These are phyloP conservation scores for Raffaelea ambrosiae DNA, from an alignment of 2,329 filamentous ascomycete species.

Conservation along the genomic window DNA sequence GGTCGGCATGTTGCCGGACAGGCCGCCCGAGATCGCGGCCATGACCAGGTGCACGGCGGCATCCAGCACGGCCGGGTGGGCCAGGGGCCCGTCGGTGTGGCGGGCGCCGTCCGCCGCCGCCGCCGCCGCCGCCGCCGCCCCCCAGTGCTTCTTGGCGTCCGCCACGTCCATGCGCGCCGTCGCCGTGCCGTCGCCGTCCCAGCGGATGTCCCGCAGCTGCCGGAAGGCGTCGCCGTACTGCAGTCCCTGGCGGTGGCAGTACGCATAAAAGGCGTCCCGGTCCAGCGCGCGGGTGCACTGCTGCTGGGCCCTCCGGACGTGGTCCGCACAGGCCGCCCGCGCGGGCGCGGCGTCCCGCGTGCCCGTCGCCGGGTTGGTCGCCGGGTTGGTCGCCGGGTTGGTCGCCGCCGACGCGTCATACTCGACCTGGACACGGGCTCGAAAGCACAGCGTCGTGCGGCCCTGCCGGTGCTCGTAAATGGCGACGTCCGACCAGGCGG, in stretches of 20 bases:
- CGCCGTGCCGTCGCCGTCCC: neutral
- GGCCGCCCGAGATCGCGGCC: neutral
- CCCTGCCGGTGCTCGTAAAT: neutral
- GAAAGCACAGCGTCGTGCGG: neutral
- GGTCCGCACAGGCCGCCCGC: neutral
- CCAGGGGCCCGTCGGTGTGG: neutral
- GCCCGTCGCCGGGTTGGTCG: neutral
- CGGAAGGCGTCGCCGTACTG: neutral
- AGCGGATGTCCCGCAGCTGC: neutral
- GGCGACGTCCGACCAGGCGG: neutral
- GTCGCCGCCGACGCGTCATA: no score
- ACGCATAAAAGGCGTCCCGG: neutral
- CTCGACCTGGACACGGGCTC: neutral
- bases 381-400: neutral
- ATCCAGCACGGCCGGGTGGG: neutral
- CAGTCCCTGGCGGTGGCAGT: neutral
- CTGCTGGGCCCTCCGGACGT: neutral
- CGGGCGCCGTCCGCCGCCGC: no score
- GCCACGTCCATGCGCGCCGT: neutral
- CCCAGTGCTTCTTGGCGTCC: neutral
- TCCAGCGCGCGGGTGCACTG: neutral
- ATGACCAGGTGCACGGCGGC: neutral
- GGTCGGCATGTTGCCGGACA: neutral
- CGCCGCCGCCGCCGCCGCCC: no score
- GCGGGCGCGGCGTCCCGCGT: neutral